Evolutionary conservation across 805 yeast species (phyloP).

Genomic region (Tetrapisispora phaffii): DNA sequence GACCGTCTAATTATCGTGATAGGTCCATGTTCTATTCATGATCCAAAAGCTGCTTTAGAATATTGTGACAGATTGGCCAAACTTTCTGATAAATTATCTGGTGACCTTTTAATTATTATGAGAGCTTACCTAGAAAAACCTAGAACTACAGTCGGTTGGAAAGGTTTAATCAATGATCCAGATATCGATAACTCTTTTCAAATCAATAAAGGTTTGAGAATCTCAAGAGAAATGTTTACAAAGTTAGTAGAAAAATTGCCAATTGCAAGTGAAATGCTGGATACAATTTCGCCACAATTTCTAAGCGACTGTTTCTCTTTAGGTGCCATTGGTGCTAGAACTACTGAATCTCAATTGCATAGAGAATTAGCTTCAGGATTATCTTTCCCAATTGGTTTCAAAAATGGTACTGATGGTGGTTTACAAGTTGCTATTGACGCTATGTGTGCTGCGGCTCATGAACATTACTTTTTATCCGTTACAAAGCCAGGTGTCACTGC

Average conservation of each 20-base stretch:
- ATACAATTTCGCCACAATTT: constrained; percentile 94
- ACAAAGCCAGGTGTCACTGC: constrained; percentile 97
- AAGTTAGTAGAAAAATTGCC: constrained; percentile 77
- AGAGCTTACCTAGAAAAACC: constrained; percentile 98
- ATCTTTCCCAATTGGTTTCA: constrained; percentile 98
- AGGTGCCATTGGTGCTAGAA: constrained; percentile 98
- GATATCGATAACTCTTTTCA: constrained; percentile 86
- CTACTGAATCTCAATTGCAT: constrained; percentile 96
- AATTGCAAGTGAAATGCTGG: constrained; percentile 96
- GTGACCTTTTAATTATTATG: constrained; percentile 80
- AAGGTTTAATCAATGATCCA: constrained; percentile 95
- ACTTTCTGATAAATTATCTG: constrained; percentile 58
- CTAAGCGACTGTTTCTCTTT: constrained; percentile 81
- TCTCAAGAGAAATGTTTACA: constrained; percentile 76
- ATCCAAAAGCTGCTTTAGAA: constrained; percentile 78
- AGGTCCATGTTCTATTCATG: constrained; percentile 97
- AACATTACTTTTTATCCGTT: constrained; percentile 95
- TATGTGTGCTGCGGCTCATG: constrained; percentile 77
- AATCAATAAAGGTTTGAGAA: constrained; percentile 86
- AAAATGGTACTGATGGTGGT: constrained; percentile 96
- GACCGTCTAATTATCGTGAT: constrained; percentile 83
- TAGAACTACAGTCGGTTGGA: constrained; percentile 99
- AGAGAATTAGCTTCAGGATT: constrained; percentile 95
- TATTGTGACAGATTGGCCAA: constrained; percentile 64
- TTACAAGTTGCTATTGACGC: constrained; percentile 91